These are phyloP conservation scores for Colletotrichum truncatum DNA, from an alignment of 2,329 filamentous ascomycete species.

Conservation along the genomic window DNA sequence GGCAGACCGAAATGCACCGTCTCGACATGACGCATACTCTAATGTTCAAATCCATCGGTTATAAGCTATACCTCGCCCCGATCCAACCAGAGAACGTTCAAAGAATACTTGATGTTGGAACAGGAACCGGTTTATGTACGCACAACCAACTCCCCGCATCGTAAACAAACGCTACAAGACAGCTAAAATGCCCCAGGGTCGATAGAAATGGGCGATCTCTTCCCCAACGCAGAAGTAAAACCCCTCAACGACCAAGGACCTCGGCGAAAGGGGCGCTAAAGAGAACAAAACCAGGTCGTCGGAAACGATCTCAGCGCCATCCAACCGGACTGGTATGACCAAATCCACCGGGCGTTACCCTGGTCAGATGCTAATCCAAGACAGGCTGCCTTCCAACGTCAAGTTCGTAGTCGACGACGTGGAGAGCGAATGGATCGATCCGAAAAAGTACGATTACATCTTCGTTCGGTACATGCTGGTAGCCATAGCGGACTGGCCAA, in stretches of 20 bases:
- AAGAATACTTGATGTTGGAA: constrained; percentile 66
- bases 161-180: not conserved
- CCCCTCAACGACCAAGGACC: too few relatives aligned
- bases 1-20: constrained; percentile 4
- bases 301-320: constrained; percentile 16
- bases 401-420: constrained; percentile 73
- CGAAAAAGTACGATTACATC: constrained; percentile 42
- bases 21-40: not conserved
- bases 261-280: not conserved
- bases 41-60: not conserved
- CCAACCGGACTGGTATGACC: constrained; percentile 5
- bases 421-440: constrained; percentile 55
- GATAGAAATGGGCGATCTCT: not conserved
- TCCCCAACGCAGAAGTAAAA: not conserved
- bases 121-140: constrained; percentile 69
- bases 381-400: constrained; percentile 67
- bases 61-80: not conserved
- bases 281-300: not conserved
- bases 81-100: not conserved
- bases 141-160: not conserved
- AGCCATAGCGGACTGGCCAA: constrained; percentile 12
- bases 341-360: not conserved
- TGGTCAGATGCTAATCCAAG: not conserved
- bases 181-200: not conserved
- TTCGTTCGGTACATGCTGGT: constrained; percentile 31